Evolutionary conservation across 768 basidiomycete genomes (phyloP).

Genomic region (Mycena epipterygia): DNA sequence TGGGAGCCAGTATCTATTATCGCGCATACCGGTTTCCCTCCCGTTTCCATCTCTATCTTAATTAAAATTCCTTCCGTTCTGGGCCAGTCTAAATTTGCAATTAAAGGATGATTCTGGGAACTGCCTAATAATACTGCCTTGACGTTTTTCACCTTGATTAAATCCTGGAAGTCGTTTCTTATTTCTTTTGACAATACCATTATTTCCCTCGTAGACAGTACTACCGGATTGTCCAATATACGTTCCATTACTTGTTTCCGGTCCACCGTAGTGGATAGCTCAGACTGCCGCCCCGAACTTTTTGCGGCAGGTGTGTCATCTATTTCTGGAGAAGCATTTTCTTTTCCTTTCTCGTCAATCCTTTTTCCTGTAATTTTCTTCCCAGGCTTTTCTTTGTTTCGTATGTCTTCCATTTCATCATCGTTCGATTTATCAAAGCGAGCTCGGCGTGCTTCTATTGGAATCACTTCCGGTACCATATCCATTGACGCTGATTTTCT

Average conservation of each 20-base stretch:
- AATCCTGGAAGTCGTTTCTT: constrained; percentile 8
- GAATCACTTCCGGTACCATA: neutral
- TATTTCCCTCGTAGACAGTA: neutral
- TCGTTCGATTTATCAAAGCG: neutral
- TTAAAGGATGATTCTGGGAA: neutral
- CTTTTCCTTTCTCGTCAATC: no score
- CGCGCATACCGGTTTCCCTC: neutral
- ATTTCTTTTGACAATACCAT: constrained; percentile 21
- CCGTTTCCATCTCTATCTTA: constrained; percentile 5
- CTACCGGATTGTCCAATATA: neutral
- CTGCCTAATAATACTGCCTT: constrained; percentile 3
- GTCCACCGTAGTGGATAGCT: neutral
- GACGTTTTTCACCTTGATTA: neutral
- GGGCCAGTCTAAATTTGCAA: neutral
- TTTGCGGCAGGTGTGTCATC: neutral
- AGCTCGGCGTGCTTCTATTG: neutral
- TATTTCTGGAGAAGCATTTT: neutral
- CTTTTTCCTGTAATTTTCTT: no score
- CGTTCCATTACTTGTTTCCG: neutral
- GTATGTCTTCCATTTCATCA: neutral
- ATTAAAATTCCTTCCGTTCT: constrained; percentile 9
- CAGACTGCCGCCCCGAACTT: neutral
- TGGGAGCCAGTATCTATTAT: constrained; percentile 8
- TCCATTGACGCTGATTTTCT: no score
- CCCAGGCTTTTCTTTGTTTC: no score